Conservation (phyloP, 2,329 filamentous ascomycete species). For the Pleurostoma richardsiae region DNA sequence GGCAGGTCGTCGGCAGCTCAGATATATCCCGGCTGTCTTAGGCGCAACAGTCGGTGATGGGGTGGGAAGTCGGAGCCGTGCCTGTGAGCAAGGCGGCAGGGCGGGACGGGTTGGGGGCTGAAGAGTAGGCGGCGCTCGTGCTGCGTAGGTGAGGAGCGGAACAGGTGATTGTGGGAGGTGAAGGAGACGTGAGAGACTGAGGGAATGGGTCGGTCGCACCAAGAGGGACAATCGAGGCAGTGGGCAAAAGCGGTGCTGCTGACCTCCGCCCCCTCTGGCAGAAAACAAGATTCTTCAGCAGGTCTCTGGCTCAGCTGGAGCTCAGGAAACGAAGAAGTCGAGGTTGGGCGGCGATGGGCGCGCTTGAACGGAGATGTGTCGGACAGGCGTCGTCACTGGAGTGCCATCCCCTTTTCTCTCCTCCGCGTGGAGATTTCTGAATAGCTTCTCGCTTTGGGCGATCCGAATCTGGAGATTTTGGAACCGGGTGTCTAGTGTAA, state of each 20-base stretch:
- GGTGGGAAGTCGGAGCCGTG: background rate
- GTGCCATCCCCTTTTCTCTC: constrained; percentile 6
- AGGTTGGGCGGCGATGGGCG: too few species aligned
- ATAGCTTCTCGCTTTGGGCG: constrained; percentile 5
- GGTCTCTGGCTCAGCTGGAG: too few species aligned
- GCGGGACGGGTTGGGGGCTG: background rate
- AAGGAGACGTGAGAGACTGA: background rate
- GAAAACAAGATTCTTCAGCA: background rate
- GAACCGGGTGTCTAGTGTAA: too few species aligned
- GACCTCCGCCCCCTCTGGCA: background rate
- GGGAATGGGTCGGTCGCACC: background rate
- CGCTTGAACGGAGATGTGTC: background rate
- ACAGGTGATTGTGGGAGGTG: background rate
- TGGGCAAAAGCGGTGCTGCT: background rate
- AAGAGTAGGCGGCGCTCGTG: background rate
- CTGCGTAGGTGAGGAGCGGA: background rate
- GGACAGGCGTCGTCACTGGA: background rate
- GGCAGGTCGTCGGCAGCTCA: constrained; percentile 4
- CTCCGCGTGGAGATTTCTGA: constrained; percentile 2
- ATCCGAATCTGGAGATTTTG: too few species aligned
- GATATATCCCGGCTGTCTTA: background rate
- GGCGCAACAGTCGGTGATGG: background rate
- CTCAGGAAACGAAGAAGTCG: too few species aligned
- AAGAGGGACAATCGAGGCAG: background rate
- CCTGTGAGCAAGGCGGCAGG: background rate